Base-by-base conservation (phyloP, 2,329 filamentous ascomycete species). In the Berkeleyomyces basicola region DNA sequence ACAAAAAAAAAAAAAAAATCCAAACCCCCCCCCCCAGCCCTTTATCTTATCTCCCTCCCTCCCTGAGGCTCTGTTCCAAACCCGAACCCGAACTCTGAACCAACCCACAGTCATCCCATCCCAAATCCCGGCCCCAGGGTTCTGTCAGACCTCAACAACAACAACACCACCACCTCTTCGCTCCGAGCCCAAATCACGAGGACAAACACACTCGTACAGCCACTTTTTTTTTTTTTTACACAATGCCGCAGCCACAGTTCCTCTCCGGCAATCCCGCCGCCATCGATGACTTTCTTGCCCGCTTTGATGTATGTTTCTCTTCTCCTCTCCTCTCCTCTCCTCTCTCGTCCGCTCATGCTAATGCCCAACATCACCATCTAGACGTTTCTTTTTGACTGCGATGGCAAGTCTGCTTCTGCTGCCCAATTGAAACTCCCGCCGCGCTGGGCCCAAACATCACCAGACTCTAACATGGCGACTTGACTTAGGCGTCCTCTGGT, bases 371-470 rank as follows among this genome's bases (percentile, higher is more conserved):
- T 53, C 23, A 23, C 61, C 58, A 11, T 65, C 64, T 68, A 95
- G 90, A 84, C 88, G 43, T 97, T 99, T 71, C 78, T 99, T 10
- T 89, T 99, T 70, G 93, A 99, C 72, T 99, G 93, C 75, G 93
- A 99, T 82, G 93, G 92, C 95, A 77, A 70, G 78, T 51, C 36
- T 47, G 11, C 23, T 23, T 23, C 36, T 23, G 4, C 47, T 51
- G n/a, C 7, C 6, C 4, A 33, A 11, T 10, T 23, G 7, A 46
- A 36, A 42, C 2, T 7, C 40, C 4, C 23, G 23, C 23, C 23
- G 23, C 23, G 23, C 23, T 23, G 23, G 23, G 23, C 23, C 23
- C 23, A 23, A 23, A 23, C 23, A 23, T 23, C 23, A 23, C 23
- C 39, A n/a, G 11, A 33, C 31, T 10, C 46, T 4, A 59, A 46